These are phyloP conservation scores for Blastobotrys proliferans DNA, from an alignment of 1,139 yeast genomes.

Conservation along the genomic window DNA sequence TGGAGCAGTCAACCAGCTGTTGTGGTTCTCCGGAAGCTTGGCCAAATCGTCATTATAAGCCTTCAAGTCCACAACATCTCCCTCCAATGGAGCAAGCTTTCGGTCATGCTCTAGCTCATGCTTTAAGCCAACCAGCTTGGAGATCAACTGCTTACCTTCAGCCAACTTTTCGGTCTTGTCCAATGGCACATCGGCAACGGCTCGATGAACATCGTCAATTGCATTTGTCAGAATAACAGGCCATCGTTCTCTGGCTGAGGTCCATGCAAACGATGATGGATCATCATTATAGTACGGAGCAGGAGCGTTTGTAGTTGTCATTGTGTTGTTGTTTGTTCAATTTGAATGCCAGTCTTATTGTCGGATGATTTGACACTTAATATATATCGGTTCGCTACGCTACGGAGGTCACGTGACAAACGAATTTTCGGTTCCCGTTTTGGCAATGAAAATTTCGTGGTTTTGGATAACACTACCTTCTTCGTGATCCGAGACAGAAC, in stretches of 20 bases:
- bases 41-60: constrained; percentile 41
- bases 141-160: constrained; percentile 36
- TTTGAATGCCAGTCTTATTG: background rate
- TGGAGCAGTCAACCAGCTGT: constrained; percentile 82
- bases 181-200: constrained; percentile 32
- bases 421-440: background rate
- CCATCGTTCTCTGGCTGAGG: constrained; percentile 82
- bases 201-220: constrained; percentile 52
- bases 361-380: background rate
- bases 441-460: background rate
- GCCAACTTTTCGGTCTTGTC: constrained; percentile 31
- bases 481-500: too few relatives aligned
- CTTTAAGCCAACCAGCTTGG: constrained; percentile 35
- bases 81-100: constrained; percentile 22
- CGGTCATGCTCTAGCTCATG: constrained; percentile 34
- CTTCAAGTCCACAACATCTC: constrained; percentile 29
- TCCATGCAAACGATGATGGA: constrained; percentile 70
- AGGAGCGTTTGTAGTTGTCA: too few relatives aligned
- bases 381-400: background rate
- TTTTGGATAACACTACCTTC: too few relatives aligned
- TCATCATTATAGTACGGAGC: constrained; percentile 55
- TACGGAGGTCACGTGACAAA: background rate
- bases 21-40: constrained; percentile 31
- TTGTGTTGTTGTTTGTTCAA: background rate
- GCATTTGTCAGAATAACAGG: constrained; percentile 71